A percentile compares a stretch with the other conserved stretches of the same genome.
These are phyloP conservation scores for Arthrobotrys entomopaga DNA, from an alignment of 2,329 filamentous ascomycete genomes.

Conservation along the genomic window DNA sequence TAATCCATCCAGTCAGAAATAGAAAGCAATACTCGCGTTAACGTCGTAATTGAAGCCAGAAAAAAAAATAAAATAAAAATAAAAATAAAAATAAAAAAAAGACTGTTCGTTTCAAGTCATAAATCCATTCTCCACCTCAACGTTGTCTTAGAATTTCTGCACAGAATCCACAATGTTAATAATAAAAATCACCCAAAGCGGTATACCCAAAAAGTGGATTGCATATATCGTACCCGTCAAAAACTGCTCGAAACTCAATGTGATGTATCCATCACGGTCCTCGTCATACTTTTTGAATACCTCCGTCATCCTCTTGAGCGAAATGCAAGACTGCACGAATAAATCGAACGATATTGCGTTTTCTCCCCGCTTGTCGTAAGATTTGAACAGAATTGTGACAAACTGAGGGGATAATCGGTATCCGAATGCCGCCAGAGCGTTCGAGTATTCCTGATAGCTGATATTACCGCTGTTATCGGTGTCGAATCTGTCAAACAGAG, in stretches of 20 bases:
- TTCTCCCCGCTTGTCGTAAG: slow-evolving; percentile 78
- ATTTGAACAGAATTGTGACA: slow-evolving; percentile 83
- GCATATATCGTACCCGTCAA: slow-evolving; percentile 11
- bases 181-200: background rate
- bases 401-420: slow-evolving; percentile 88
- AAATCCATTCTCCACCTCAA: slow-evolving; percentile 42
- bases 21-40: slow-evolving; percentile 12
- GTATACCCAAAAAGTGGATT: too few relatives aligned
- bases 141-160: slow-evolving; percentile 57
- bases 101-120: slow-evolving; percentile 18
- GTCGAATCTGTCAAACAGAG: slow-evolving; percentile 95
- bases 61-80: background rate
- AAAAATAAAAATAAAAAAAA: slow-evolving; percentile 1
- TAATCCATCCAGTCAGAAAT: background rate
- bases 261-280: slow-evolving; percentile 92
- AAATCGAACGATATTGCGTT: slow-evolving; percentile 75
- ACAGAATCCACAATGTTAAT: background rate
- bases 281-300: slow-evolving; percentile 99
- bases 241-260: slow-evolving; percentile 82
- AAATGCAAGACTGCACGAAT: slow-evolving; percentile 97
- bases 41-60: slow-evolving; percentile 3
- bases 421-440: slow-evolving; percentile 90
- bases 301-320: slow-evolving; percentile 97
- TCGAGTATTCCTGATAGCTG: slow-evolving; percentile 83
- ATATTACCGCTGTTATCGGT: slow-evolving; percentile 87